A percentile compares a stretch with the other conserved stretches of the same genome.
These are phyloP conservation scores for Porosira glacialis DNA, from an alignment of 352 stramenopile genomes.

Conservation along the genomic window DNA sequence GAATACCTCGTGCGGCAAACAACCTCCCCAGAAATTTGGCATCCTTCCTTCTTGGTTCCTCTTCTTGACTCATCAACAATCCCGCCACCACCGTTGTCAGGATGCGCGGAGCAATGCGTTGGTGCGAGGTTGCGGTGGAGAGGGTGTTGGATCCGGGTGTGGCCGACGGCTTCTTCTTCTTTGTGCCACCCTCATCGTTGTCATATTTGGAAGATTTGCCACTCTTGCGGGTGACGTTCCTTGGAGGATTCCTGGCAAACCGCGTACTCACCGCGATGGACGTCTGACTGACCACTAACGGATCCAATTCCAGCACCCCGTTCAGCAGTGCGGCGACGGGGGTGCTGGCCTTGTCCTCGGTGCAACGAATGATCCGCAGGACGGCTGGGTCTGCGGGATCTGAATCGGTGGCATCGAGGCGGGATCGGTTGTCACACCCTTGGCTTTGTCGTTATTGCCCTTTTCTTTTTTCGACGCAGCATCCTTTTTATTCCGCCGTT, in stretches of 20 bases:
- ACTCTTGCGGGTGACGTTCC: background rate
- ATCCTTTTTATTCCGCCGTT: too few relatives aligned
- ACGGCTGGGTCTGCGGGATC: conserved; percentile 65
- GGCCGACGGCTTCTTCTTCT: conserved; percentile 11
- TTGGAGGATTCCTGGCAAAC: background rate
- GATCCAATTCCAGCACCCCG: conserved; percentile 63
- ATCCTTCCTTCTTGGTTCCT: conserved; percentile 42
- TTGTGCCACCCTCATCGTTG: background rate
- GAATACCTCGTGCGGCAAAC: conserved; percentile 47
- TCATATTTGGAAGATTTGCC: conserved; percentile 6
- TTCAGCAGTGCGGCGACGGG: conserved; percentile 70
- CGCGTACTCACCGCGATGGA: conserved; percentile 33
- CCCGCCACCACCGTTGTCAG: conserved; percentile 73
- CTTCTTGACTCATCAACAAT: conserved; percentile 37
- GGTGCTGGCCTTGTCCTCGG: conserved; percentile 57
- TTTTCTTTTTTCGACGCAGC: too few relatives aligned
- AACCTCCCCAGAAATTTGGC: conserved; percentile 63
- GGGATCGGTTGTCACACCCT: too few relatives aligned
- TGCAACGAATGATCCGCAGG: conserved; percentile 57
- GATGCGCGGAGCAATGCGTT: conserved; percentile 61
- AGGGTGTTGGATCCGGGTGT: conserved; percentile 52
- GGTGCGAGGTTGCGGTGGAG: conserved; percentile 63
- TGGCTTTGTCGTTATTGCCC: too few relatives aligned
- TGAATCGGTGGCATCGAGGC: conserved; percentile 29
- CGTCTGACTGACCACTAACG: conserved; percentile 42